phyloP scores from a whole-genome alignment of 306 rosid genomes.

The Notholithocarpus densiflorus region DNA sequence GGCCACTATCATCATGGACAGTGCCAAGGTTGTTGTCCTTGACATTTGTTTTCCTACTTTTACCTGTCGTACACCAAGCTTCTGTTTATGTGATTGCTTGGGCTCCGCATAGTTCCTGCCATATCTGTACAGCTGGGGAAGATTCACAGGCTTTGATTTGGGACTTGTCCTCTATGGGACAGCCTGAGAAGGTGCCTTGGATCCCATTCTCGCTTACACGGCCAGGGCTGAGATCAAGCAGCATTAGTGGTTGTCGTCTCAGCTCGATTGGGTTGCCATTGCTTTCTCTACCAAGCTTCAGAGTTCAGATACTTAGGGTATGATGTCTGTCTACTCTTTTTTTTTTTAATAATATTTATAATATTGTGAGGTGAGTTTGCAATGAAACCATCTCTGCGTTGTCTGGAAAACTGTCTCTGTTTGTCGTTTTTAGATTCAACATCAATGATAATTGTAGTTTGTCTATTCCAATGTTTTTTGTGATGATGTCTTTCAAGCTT shows the following conservation, averaged over 20 bases:
- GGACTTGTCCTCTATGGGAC: conserved; percentile 96
- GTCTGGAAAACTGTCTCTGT: neutral
- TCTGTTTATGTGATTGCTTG: conserved; percentile 91
- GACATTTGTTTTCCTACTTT: conserved; percentile 88
- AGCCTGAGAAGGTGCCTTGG: conserved; percentile 82
- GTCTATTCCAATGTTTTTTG: neutral
- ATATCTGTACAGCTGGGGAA: conserved; percentile 94
- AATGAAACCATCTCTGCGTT: neutral
- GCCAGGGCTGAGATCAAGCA: conserved; percentile 97
- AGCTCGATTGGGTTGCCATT: conserved; percentile 98
- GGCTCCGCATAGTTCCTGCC: conserved; percentile 96
- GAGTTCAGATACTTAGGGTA: conserved; percentile 73
- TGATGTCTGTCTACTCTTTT: conserved; percentile 23
- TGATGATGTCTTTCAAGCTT: neutral
- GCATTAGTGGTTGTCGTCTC: conserved; percentile 97
- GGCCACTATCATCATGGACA: conserved; percentile 94
- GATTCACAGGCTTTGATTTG: conserved; percentile 95
- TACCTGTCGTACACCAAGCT: conserved; percentile 92
- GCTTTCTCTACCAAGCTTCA: conserved; percentile 90
- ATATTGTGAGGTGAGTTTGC: neutral
- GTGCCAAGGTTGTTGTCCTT: conserved; percentile 90
- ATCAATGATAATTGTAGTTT: neutral
- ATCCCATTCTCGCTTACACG: conserved; percentile 92
- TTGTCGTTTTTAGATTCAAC: neutral
- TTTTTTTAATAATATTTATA: neutral